These are phyloP conservation scores for Fraxinus latifolia DNA, from an alignment of 305 asterid genomes.

Conservation along the genomic window DNA sequence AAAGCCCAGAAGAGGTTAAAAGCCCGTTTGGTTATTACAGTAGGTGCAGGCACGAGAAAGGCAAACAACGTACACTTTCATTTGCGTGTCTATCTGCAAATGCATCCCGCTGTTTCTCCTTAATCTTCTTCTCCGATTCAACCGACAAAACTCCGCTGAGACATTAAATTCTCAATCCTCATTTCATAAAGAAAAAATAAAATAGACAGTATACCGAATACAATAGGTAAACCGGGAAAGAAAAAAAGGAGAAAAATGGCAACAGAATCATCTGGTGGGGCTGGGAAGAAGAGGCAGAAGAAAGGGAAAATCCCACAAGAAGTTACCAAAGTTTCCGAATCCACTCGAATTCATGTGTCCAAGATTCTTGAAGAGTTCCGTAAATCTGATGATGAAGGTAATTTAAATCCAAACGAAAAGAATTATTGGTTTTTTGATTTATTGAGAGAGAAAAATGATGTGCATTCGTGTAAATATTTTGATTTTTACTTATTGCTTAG, in stretches of 20 bases:
- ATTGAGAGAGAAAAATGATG: not conserved
- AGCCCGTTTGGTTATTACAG: not conserved
- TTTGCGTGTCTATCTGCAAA: not conserved
- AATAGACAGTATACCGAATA: not conserved
- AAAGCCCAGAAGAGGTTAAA: not conserved
- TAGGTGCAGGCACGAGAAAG: not conserved
- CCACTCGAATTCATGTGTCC: slow-evolving; percentile 45
- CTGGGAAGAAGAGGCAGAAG: slow-evolving; percentile 34
- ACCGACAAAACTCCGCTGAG: not conserved
- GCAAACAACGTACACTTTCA: not conserved
- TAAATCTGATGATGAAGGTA: slow-evolving; percentile 51
- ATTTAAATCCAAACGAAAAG: slow-evolving; percentile 1
- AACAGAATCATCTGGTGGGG: slow-evolving; percentile 31
- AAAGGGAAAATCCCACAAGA: slow-evolving; percentile 15
- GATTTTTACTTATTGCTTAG: not conserved
- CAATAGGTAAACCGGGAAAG: slow-evolving; percentile 18
- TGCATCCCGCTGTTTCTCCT: not conserved
- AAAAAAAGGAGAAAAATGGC: slow-evolving; percentile 23
- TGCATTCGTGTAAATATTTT: not conserved
- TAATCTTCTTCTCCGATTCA: not conserved
- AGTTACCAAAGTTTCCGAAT: slow-evolving; percentile 31
- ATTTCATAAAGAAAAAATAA: not conserved
- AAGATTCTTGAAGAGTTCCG: slow-evolving; percentile 51
- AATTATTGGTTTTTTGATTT: not conserved
- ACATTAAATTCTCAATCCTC: not conserved